These are phyloP conservation scores for Cercospora zeina DNA, from an alignment of 2,329 filamentous ascomycete species.

Conservation along the genomic window DNA sequence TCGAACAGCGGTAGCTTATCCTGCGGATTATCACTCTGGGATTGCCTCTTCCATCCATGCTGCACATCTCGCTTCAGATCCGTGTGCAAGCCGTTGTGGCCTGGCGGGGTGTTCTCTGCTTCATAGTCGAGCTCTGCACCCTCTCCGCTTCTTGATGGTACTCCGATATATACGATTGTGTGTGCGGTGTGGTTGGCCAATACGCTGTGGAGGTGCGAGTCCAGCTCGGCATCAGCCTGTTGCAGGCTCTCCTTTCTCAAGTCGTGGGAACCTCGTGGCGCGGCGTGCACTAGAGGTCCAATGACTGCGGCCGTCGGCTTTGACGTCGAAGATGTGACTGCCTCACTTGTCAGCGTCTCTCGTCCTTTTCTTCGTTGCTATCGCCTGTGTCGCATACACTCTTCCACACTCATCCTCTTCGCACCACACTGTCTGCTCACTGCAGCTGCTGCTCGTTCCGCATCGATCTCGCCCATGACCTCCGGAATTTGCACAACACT, in stretches of 20 bases:
- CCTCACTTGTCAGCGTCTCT: neutral
- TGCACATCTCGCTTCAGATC: conserved; percentile 69
- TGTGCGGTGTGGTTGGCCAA: conserved; percentile 24
- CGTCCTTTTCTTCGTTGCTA: neutral
- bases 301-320: conserved; percentile 20
- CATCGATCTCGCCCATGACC: conserved; percentile 54
- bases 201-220: conserved; percentile 20
- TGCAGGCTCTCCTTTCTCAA: conserved; percentile 15
- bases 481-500: conserved; percentile 51
- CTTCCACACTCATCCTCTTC: conserved; percentile 21
- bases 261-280: conserved; percentile 13
- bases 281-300: conserved; percentile 19
- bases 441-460: conserved; percentile 44
- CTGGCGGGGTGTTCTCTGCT: conserved; percentile 60
- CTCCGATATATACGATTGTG: conserved; percentile 24
- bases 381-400: conserved; percentile 1
- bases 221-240: conserved; percentile 27
- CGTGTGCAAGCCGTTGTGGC: conserved; percentile 59
- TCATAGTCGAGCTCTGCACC: conserved; percentile 57
- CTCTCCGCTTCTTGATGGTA: conserved; percentile 8
- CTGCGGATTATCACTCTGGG: conserved; percentile 30
- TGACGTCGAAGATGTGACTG: conserved; percentile 18
- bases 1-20: conserved; percentile 68
- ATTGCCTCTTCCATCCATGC: conserved; percentile 44
- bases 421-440: conserved; percentile 50